Conservation (phyloP, 352 stramenopile genomes). For the Phytophthora pini region DNA sequence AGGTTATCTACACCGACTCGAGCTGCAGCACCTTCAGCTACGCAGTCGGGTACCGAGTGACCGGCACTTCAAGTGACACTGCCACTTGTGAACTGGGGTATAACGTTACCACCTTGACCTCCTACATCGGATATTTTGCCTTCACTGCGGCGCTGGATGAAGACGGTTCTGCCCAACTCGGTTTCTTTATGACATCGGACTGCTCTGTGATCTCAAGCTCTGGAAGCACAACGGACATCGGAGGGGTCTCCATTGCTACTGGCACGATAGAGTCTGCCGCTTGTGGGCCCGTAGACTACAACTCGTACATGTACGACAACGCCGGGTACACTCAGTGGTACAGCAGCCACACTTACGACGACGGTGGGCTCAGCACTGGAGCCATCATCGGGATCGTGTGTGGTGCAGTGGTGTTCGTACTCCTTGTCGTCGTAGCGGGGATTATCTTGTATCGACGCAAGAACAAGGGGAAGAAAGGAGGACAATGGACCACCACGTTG, state of each 20-base stretch:
- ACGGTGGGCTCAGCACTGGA: slow-evolving; percentile 5
- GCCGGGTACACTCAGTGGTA: not conserved
- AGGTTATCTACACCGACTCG: not conserved
- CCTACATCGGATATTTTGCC: not conserved
- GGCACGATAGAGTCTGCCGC: too few species aligned
- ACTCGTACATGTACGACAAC: too few species aligned
- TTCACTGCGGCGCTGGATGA: not conserved
- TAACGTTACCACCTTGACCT: not conserved
- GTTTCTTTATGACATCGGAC: slow-evolving; percentile 3
- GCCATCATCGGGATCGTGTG: slow-evolving; percentile 12
- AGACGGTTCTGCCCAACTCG: slow-evolving; percentile 3
- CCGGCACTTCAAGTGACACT: not conserved
- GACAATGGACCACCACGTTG: slow-evolving; percentile 10
- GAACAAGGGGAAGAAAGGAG: slow-evolving; percentile 1
- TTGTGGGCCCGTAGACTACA: too few species aligned
- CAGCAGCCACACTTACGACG: not conserved
- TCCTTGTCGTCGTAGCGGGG: not conserved
- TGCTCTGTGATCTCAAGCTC: not conserved
- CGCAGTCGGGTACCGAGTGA: not conserved
- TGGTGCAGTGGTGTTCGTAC: not conserved
- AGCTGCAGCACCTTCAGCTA: slow-evolving; percentile 4
- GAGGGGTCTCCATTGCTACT: too few species aligned
- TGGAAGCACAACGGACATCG: too few species aligned
- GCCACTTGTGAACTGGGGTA: not conserved
- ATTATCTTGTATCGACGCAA: slow-evolving; percentile 5